Base-by-base conservation (phyloP, 2,329 filamentous ascomycete genomes). In the Cladophialophora immunda region DNA sequence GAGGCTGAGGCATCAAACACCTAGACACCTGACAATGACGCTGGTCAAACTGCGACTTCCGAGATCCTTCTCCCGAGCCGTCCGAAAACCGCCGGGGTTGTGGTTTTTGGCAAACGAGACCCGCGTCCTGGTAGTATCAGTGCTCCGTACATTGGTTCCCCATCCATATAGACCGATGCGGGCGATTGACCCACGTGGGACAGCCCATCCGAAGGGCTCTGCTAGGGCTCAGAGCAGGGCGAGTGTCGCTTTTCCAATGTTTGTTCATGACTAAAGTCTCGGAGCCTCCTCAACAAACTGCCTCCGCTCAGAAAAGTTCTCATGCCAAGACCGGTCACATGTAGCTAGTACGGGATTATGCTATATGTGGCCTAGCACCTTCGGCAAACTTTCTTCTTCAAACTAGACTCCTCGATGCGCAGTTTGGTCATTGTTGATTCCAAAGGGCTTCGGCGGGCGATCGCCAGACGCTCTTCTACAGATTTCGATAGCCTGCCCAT, bases 41-140 rank as follows among this genome's bases (percentile, higher is more conserved):
- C 57, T 50, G 45, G 45, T 60, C 27, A 3, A 41, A 22, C 45
- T 50, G 45, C 45, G 45, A 50, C 45, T 25, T 50, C 54, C 38
- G 32, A 25, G 27, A 60, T 22, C 11, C 13, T 55, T 15, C 17
- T 47, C 54, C 58, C 59, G 45, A 57, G 34, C 56, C 7, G 55
- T 34, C 67, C 67, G 67, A 68, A 47, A 64, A 30, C 41, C 65
- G 38, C 66, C 65, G 65, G 56, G 7, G 19, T 29, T 34, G 19
- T 5, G 22, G 19, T 59, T 32, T 11, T 9, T 50, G 8, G 27
- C 50, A 54, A 22, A 25, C 9, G 45, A 25, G n/a, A 25, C 45
- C 19, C n/a, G 36, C 36, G 17, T 15, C 15, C 36, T 15, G 17
- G 32, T 34, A 34, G 32, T 8, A 34, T 11, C 3, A 34, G 13